phyloP scores from a whole-genome alignment of 345 rosid species.

The Acer yangbiense region DNA sequence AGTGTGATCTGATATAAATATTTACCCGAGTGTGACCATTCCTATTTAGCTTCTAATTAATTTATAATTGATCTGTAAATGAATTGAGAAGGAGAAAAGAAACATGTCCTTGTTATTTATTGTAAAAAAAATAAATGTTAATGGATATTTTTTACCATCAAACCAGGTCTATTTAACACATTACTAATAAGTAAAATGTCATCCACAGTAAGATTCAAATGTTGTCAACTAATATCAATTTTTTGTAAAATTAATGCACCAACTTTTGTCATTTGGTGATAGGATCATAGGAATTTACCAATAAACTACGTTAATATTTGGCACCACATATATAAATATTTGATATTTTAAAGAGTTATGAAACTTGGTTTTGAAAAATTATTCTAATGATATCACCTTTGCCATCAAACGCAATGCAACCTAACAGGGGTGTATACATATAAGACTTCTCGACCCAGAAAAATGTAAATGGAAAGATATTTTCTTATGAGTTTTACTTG shows the following conservation, averaged over 20 bases:
- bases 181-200: background rate
- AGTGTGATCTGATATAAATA: slow-evolving; percentile 2
- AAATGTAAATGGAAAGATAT: no score
- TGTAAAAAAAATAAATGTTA: slow-evolving; percentile 5
- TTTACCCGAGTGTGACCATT: background rate
- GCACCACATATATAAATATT: background rate
- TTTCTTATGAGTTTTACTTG: no score
- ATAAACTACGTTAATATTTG: background rate
- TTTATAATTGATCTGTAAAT: slow-evolving; percentile 28
- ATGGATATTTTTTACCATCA: no score
- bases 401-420: no score
- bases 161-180: no score
- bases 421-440: no score
- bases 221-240: background rate
- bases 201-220: background rate
- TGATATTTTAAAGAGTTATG: background rate
- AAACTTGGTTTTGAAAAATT: background rate
- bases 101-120: slow-evolving; percentile 7
- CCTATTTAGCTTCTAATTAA: slow-evolving; percentile 20
- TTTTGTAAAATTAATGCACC: no score
- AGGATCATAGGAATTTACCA: background rate
- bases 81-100: slow-evolving; percentile 17
- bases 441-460: no score
- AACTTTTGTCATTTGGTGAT: no score
- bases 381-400: background rate